Evolutionary conservation across 2,329 filamentous ascomycete genomes (phyloP), one percentile per base, ranked within the genome.

Genomic region (Botryotinia globosa): DNA sequence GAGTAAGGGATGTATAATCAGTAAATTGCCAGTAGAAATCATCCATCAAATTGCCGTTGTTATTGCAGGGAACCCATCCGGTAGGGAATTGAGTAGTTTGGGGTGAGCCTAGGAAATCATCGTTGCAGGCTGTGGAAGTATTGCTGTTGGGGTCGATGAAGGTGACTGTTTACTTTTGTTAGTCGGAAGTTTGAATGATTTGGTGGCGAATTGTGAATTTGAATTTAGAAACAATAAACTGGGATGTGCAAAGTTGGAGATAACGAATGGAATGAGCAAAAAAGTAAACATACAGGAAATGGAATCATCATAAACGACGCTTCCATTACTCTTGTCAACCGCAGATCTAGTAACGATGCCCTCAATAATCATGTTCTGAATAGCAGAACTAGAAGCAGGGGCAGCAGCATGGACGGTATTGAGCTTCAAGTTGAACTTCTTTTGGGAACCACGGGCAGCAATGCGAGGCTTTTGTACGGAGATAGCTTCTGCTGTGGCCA

Each of bases 101-200:
- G 44, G 71, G 72, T 61, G 75, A 66, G 14, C 76, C 69, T 51
- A 61, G 73, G 76, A 77, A 80, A 34, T 74, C 72, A 14, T 73
- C 45, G n/a, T 73, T 69, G 48, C 79, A 80, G 39, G 67, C 72
- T n/a, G 76, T 76, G n/a, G 61, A 74, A 37, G 78, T 78, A 73
- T 78, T 77, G 62, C 77, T 77, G 73, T 80, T 80, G 22, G 72
- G 75, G 73, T 80, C 79, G 29, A 69, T 63, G 75, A 80, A 78
- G 66, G 56, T 37, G 75, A 80, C 79, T 80, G 25, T 54, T 71
- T 25, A 34, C 14, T 56, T 44, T 58, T 48, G 22, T 42, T 9
- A 45, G 34, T 20, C 58, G 25, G 32, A 3, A 18, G 12, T 4
- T 14, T 61, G 12, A 22, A 59, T 48, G 37, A 4, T 54, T 56